Base-by-base conservation (phyloP, 495 filamentous ascomycete genomes). In the Emericellopsis terricola region DNA sequence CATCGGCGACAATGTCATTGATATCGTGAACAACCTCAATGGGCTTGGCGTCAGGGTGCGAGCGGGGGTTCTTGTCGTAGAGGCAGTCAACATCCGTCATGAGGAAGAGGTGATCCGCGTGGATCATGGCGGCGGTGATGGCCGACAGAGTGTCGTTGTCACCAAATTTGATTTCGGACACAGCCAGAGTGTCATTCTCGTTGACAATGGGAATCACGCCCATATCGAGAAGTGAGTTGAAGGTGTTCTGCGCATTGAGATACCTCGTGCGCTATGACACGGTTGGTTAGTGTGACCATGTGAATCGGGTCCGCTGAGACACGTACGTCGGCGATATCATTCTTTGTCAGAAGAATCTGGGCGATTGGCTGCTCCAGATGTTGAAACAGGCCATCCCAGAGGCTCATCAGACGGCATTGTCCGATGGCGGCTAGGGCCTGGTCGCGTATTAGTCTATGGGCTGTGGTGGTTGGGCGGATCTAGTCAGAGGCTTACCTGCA, bases 81-180 rank as follows among this genome's bases (percentile, higher is more conserved):
- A 97, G 64, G 47, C 85, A 94, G 49, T 97, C 89, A 28, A 97
- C 89, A 48, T 97, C 89, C 8, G 89, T 97, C 89, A 97, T 97
- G 28, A 97, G 64, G 55, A 97, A 97, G 10, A 97, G 70, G 43
- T 93, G 87, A 51, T 97, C 83, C 29, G 89, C 89, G 48, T 92
- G 84, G 41, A 94, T 79, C 82, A 94, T 94, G 31, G 80, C 91
- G 4, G 89, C 87, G 2, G 89, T 94, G 43, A 97, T 92, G 27
- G 91, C 89, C 20, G 82, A 91, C 19, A 97, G 60, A 10, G 89
- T 97, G 56, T 97, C 89, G 45, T 97, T 97, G 60, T 97, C 89
- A 40, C 89, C 89, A 47, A 97, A 97, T 68, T 96, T 96, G 52
- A 97, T 96, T 71, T 97, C 89, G 29, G 87, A 77, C 47, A 97